A percentile compares a stretch with the other conserved stretches of the same genome.
Evolutionary conservation across 2,329 filamentous ascomycete species (phyloP).

Genomic region (Aspergillus sp.): DNA sequence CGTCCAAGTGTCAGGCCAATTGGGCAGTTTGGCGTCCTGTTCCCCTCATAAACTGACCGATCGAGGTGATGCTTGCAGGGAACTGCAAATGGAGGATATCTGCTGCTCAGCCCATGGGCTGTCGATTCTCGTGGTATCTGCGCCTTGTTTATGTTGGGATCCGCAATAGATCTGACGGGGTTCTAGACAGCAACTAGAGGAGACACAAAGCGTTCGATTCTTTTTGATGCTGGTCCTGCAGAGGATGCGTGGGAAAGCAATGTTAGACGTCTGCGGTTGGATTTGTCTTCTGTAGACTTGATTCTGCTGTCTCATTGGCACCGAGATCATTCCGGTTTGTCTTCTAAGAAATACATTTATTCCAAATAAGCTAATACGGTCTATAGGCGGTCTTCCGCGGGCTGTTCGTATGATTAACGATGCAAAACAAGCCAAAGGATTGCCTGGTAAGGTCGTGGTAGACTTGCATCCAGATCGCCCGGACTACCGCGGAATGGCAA

Average conservation of each 20-base stretch:
- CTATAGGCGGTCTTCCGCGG: slow-evolving; percentile 40
- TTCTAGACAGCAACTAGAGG: slow-evolving; percentile 41
- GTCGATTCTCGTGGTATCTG: slow-evolving; percentile 43
- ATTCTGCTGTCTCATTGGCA: slow-evolving; percentile 49
- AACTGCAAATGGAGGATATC: slow-evolving; percentile 44
- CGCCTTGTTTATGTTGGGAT: neutral
- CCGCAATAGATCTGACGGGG: neutral
- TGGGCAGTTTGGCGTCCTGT: slow-evolving; percentile 36
- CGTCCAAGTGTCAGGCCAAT: slow-evolving; percentile 36
- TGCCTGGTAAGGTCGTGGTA: slow-evolving; percentile 27
- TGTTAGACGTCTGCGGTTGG: slow-evolving; percentile 35
- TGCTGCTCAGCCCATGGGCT: slow-evolving; percentile 50
- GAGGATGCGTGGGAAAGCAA: slow-evolving; percentile 46
- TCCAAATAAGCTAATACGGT: neutral
- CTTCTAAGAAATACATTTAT: neutral
- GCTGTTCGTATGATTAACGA: slow-evolving; percentile 43
- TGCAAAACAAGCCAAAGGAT: slow-evolving; percentile 24
- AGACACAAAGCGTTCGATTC: slow-evolving; percentile 37
- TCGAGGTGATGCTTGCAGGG: slow-evolving; percentile 37
- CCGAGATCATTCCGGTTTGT: slow-evolving; percentile 46
- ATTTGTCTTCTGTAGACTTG: slow-evolving; percentile 39
- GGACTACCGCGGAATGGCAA: slow-evolving; percentile 42
- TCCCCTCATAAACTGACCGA: slow-evolving; percentile 26
- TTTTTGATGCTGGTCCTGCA: slow-evolving; percentile 50
- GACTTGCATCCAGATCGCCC: slow-evolving; percentile 49